A percentile compares a stretch with the other conserved stretches of the same genome.
Evolutionary conservation across 192 early-diverging fungal species (phyloP).

Genomic region (Backusella luteola): DNA sequence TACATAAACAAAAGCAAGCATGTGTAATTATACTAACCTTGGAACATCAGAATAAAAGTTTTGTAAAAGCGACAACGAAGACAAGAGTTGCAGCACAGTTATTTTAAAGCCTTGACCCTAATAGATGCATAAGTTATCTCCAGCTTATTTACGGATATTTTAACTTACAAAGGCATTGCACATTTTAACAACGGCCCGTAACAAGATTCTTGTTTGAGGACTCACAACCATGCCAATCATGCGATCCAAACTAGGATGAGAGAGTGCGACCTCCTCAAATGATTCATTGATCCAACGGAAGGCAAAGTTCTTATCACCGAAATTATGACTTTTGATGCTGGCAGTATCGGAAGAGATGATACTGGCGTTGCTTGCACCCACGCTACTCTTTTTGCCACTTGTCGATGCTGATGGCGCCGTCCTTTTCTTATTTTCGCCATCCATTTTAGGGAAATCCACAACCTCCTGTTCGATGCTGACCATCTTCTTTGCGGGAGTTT

Average conservation of each 20-base stretch:
- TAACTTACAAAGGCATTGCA: conserved; percentile 46
- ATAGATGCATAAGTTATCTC: no score
- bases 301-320: conserved; percentile 42
- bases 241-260: conserved; percentile 39
- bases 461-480: not conserved
- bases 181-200: conserved; percentile 49
- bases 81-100: conserved; percentile 50
- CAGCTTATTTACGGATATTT: no score
- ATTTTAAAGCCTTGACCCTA: conserved; percentile 64
- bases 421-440: conserved; percentile 19
- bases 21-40: conserved; percentile 13
- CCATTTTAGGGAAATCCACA: conserved; percentile 37
- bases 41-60: conserved; percentile 49
- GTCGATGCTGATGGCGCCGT: not conserved
- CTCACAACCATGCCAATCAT: conserved; percentile 49
- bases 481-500: not conserved
- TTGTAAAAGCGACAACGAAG: conserved; percentile 55
- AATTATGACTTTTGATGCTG: conserved; percentile 48
- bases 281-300: conserved; percentile 39
- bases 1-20: not conserved
- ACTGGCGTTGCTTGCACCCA: not conserved
- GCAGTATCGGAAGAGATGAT: conserved; percentile 34
- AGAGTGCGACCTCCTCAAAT: conserved; percentile 39
- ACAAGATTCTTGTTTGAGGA: conserved; percentile 47
- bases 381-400: conserved; percentile 13